Conservation (phyloP, 208 protist genomes). For the Leptomonas pyrrhocoris region DNA sequence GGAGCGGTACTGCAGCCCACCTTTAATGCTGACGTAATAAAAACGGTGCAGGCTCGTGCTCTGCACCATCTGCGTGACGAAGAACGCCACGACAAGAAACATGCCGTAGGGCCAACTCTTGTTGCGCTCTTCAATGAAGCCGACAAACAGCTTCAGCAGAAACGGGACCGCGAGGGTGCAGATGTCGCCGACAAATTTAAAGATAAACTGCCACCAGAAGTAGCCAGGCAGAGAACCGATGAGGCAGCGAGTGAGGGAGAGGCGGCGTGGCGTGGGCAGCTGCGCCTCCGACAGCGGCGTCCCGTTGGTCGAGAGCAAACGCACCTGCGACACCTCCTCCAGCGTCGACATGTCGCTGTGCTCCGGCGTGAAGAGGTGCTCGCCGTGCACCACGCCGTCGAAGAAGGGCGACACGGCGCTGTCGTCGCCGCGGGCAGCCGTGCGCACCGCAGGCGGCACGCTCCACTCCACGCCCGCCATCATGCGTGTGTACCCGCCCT, state of each 20-base stretch:
- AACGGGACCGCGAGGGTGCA: slow-evolving; percentile 56
- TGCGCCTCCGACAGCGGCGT: slow-evolving; percentile 4
- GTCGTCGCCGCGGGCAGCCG: slow-evolving; percentile 20
- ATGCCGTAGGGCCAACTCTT: slow-evolving; percentile 43
- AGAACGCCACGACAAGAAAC: slow-evolving; percentile 41
- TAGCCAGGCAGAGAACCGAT: slow-evolving; percentile 37
- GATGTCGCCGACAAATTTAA: slow-evolving; percentile 53
- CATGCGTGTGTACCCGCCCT: slow-evolving; percentile 52
- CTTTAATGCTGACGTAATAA: slow-evolving; percentile 48
- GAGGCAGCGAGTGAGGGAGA: slow-evolving; percentile 24
- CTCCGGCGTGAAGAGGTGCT: slow-evolving; percentile 61
- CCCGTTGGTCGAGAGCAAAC: slow-evolving; percentile 14
- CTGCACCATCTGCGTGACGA: slow-evolving; percentile 49
- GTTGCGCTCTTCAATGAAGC: slow-evolving; percentile 18
- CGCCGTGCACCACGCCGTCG: slow-evolving; percentile 60
- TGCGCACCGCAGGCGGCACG: slow-evolving; percentile 34
- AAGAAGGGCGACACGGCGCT: slow-evolving; percentile 38
- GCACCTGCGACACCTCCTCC: slow-evolving; percentile 47
- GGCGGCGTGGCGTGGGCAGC: slow-evolving; percentile 25
- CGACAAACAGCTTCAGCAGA: slow-evolving; percentile 56
- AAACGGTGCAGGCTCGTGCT: slow-evolving; percentile 51
- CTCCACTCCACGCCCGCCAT: slow-evolving; percentile 78
- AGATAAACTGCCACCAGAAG: slow-evolving; percentile 45
- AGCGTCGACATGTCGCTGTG: slow-evolving; percentile 50
- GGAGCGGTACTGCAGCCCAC: slow-evolving; percentile 54